Evolutionary conservation across 176 grass and related monocot genomes (phyloP).

Genomic region (Zizania latifolia): DNA sequence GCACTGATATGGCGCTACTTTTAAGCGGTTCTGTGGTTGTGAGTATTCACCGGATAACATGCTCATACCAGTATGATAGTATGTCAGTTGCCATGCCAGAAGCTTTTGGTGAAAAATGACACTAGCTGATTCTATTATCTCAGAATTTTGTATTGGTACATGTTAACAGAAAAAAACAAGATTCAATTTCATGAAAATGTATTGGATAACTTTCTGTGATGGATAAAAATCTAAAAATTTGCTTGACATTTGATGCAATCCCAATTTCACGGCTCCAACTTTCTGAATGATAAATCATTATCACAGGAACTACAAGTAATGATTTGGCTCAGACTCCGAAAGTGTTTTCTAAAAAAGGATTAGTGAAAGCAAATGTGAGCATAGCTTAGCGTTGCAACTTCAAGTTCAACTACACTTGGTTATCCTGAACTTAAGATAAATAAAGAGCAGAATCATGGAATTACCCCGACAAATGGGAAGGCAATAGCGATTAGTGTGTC

Average conservation of each 20-base stretch:
- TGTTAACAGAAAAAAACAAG: neutral
- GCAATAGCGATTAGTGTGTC: slow-evolving; percentile 56
- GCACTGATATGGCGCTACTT: too few relatives aligned
- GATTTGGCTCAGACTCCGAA: neutral
- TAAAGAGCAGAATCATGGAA: neutral
- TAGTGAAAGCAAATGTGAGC: neutral
- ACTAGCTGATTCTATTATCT: neutral
- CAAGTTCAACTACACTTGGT: neutral
- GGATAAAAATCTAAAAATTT: neutral
- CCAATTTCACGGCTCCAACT: neutral
- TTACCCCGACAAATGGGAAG: slow-evolving; percentile 91
- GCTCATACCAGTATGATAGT: neutral
- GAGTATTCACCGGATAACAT: neutral
- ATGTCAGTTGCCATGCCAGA: neutral
- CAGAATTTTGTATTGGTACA: too few relatives aligned
- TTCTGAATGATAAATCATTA: neutral
- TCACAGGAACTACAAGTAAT: neutral
- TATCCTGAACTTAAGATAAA: neutral
- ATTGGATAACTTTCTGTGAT: neutral
- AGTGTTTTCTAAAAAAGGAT: neutral
- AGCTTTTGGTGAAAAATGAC: neutral
- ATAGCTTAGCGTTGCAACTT: neutral
- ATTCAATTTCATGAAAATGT: neutral
- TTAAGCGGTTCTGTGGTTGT: too few relatives aligned
- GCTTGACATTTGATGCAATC: neutral